Evolutionary conservation across 768 basidiomycete species (phyloP).

Genomic region (Boletus vinaceobasis): DNA sequence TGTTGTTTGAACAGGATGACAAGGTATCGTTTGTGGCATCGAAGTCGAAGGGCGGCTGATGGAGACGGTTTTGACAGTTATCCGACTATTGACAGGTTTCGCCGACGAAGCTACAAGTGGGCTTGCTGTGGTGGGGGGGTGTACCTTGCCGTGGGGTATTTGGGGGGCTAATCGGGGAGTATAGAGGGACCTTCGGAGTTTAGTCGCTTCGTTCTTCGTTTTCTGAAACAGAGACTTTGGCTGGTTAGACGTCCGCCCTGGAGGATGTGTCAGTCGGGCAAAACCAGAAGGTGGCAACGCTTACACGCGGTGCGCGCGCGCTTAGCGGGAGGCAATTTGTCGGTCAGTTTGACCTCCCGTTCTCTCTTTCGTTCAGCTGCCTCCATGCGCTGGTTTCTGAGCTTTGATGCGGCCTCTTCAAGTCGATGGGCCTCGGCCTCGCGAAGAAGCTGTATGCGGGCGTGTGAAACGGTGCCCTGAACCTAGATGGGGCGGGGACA

Average conservation of each 20-base stretch:
- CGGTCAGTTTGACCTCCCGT: conserved; percentile 71
- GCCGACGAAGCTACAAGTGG: conserved; percentile 35
- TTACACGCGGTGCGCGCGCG: conserved; percentile 58
- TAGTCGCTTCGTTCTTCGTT: conserved; percentile 66
- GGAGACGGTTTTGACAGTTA: conserved; percentile 51
- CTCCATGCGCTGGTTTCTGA: conserved; percentile 65
- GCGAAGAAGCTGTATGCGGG: conserved; percentile 44
- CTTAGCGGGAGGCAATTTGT: conserved; percentile 63
- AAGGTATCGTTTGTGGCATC: conserved; percentile 3
- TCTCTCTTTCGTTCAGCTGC: conserved; percentile 75
- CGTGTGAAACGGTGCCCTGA: conserved; percentile 3
- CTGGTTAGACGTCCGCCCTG: conserved; percentile 39
- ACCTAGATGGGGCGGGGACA: conserved; percentile 22
- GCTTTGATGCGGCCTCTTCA: conserved; percentile 56
- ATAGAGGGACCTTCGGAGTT: conserved; percentile 61
- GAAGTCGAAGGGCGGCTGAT: conserved; percentile 34
- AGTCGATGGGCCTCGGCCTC: conserved; percentile 61
- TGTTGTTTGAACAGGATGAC: conserved; percentile 33
- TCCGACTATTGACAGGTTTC: conserved; percentile 34
- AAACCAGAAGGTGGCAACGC: conserved; percentile 19
- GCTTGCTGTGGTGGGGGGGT: conserved; percentile 34
- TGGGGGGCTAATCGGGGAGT: conserved; percentile 52
- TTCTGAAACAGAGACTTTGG: conserved; percentile 78
- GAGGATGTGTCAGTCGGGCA: conserved; percentile 10
- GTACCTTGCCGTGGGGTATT: conserved; percentile 43